Evolutionary conservation across 805 yeast species (phyloP), one percentile per base, ranked within the genome.

Genomic region (Candida argentea): DNA sequence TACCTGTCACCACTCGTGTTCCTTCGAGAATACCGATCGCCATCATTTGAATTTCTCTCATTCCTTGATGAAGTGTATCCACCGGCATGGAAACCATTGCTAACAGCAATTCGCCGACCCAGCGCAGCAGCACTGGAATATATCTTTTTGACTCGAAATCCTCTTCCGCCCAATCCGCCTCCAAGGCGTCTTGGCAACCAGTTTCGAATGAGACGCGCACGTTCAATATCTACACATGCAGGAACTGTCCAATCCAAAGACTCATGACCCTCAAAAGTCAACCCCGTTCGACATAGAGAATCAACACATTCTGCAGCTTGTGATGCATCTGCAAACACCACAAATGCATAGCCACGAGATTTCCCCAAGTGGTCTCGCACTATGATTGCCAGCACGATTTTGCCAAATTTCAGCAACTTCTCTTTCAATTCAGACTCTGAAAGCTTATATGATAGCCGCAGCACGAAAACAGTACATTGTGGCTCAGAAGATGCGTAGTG

Each of bases 151-250:
- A 51, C 57, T 3, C 73, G 64, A 44, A 76, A 76, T 28, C 75
- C 73, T 31, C 91, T 61, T 2, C 95, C 95, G 4, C 96, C 96
- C n/a, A 82, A 52, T 0, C 96, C 96, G 4, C 96, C 96, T 1
- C 95, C 95, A 3, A 89, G 58, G 33, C 89, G 50, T 40, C 80
- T 48, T 1, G 93, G 91, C 31, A 64, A 67, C 80, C 87, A 82
- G 38, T 65, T 69, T 31, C 77, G 67, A 10, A 70, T 67, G 1
- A 73, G 50, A 25, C 91, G 55, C 2, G 85, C 81, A 33, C 89
- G 50, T 44, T 80, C 91, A 26, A 72, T 66, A 43, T 82, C 93
- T 2, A 77, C 81, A n/a, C 79, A 52, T 5, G 76, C 63, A 4
- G 64, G 55, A 25, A 86, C 55, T 5, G 67, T 28, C 8, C 20